These are phyloP conservation scores for Dalechampia spathulata DNA, from an alignment of 441 rosid genomes.

Conservation along the genomic window DNA sequence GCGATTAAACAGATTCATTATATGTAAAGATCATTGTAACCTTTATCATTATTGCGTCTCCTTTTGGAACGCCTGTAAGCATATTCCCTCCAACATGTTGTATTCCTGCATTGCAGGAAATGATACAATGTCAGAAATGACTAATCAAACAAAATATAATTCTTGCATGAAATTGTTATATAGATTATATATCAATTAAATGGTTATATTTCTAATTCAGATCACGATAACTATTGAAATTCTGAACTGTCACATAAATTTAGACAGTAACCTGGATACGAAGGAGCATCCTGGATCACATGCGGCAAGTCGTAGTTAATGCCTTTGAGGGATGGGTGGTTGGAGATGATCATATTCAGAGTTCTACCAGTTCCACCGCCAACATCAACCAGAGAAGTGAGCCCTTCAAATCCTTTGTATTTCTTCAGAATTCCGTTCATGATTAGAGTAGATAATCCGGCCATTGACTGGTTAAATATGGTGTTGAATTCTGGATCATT, in stretches of 20 bases:
- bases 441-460: slow-evolving; percentile 44
- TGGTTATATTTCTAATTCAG: too few species aligned
- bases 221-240: too few species aligned
- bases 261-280: slow-evolving; percentile 44
- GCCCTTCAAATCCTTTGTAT: slow-evolving; percentile 58
- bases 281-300: slow-evolving; percentile 51
- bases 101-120: not conserved
- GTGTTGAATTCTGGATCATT: slow-evolving; percentile 58
- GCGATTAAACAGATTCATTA: too few species aligned
- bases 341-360: slow-evolving; percentile 51
- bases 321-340: slow-evolving; percentile 55
- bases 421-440: slow-evolving; percentile 60
- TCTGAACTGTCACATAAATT: too few species aligned
- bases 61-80: not conserved
- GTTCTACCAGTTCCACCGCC: slow-evolving; percentile 68
- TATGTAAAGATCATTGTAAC: not conserved
- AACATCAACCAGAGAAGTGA: slow-evolving; percentile 51
- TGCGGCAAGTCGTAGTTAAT: slow-evolving; percentile 67
- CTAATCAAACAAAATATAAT: too few species aligned
- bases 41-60: slow-evolving; percentile 1
- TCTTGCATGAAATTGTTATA: too few species aligned
- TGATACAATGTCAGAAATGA: too few species aligned
- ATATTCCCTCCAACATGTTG: not conserved
- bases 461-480: slow-evolving; percentile 55
- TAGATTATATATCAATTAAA: too few species aligned